Evolutionary conservation across 306 rosid species (phyloP).

Genomic region (Mimosa pudica): DNA sequence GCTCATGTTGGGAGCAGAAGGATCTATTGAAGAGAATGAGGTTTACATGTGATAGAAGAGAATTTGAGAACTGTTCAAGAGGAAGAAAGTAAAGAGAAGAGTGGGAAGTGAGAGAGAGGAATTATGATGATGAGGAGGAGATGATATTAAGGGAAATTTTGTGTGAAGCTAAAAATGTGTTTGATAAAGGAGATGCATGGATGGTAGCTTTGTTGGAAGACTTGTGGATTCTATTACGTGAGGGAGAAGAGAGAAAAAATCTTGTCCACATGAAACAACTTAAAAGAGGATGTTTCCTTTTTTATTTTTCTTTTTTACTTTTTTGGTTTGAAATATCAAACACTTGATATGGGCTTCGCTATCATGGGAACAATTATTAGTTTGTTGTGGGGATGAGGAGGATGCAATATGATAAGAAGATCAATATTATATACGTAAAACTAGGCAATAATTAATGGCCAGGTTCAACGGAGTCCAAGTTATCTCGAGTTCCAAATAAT

Average conservation of each 20-base stretch:
- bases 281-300: slow-evolving; percentile 8
- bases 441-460: background rate
- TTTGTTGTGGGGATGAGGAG: background rate
- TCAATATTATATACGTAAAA: background rate
- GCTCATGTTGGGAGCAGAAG: slow-evolving; percentile 52
- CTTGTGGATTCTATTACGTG: slow-evolving; percentile 40
- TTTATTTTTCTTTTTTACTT: background rate
- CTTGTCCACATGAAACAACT: slow-evolving; percentile 45
- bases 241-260: slow-evolving; percentile 38
- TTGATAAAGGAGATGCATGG: slow-evolving; percentile 13
- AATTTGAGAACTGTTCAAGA: background rate
- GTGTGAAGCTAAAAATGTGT: slow-evolving; percentile 19
- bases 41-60: background rate
- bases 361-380: background rate
- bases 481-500: background rate
- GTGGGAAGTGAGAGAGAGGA: background rate
- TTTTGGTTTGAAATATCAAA: background rate
- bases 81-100: background rate
- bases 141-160: background rate
- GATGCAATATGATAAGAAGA: background rate
- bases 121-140: background rate
- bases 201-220: slow-evolving; percentile 6
- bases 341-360: background rate
- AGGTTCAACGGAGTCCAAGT: background rate
- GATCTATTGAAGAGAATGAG: background rate